A percentile compares a stretch with the other conserved stretches of the same genome.
These are phyloP conservation scores for Cucumis variabilis DNA, from an alignment of 331 rosid genomes.

Conservation along the genomic window DNA sequence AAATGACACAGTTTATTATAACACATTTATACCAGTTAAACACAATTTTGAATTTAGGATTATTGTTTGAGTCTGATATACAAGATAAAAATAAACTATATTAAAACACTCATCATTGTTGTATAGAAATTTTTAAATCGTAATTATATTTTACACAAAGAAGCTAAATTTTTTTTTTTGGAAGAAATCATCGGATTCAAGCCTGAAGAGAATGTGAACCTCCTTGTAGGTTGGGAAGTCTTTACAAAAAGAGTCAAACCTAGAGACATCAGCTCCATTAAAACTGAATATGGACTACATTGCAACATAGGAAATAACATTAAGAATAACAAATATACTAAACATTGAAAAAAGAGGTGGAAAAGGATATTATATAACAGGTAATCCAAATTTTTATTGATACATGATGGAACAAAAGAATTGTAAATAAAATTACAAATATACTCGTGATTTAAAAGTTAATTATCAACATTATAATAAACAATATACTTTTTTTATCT, in stretches of 20 bases:
- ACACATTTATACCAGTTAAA: no score
- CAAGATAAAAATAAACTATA: no score
- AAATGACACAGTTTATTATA: no score
- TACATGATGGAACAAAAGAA: not conserved
- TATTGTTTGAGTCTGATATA: no score
- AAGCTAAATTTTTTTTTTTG: slow-evolving; percentile 32
- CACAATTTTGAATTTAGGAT: no score
- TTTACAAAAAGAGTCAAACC: slow-evolving; percentile 79
- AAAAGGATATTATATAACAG: not conserved
- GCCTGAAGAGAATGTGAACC: slow-evolving; percentile 57
- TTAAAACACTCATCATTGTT: no score
- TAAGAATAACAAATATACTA: slow-evolving; percentile 33
- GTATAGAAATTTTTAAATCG: not conserved
- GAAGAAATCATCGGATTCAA: not conserved
- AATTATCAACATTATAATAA: not conserved
- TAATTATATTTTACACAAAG: not conserved
- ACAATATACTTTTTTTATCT: not conserved
- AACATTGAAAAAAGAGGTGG: not conserved
- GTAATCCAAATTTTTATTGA: not conserved
- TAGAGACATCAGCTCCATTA: slow-evolving; percentile 94
- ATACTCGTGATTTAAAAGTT: slow-evolving; percentile 11
- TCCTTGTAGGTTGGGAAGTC: slow-evolving; percentile 87
- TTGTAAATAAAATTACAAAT: not conserved
- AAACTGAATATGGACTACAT: slow-evolving; percentile 96
- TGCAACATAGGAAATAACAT: slow-evolving; percentile 34